Conservation (phyloP, 306 rosid genomes). For the Cucurbita argyrosperma region DNA sequence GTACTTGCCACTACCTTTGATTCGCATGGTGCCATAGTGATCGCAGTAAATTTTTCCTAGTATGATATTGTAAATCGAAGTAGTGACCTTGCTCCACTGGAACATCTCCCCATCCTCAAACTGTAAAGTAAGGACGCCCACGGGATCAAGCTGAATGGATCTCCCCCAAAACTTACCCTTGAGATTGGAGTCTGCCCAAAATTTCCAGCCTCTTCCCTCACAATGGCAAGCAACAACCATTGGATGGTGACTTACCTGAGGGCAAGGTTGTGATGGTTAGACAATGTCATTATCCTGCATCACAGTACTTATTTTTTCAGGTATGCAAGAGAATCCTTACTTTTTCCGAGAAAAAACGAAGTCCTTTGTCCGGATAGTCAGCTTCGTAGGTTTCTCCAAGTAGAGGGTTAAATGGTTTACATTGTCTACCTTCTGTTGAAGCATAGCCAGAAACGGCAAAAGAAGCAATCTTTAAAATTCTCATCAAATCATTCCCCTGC, state of each 20-base stretch:
- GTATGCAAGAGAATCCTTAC: constrained; percentile 20
- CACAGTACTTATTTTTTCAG: background rate
- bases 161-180: constrained; percentile 99
- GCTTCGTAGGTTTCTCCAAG: constrained; percentile 98
- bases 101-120: constrained; percentile 83
- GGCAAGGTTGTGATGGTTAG: constrained; percentile 27
- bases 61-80: constrained; percentile 92
- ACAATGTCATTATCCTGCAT: background rate
- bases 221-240: constrained; percentile 97
- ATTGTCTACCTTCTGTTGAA: constrained; percentile 93
- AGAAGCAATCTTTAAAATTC: constrained; percentile 79
- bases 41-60: constrained; percentile 92
- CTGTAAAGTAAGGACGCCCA: constrained; percentile 83
- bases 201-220: constrained; percentile 85
- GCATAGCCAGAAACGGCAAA: constrained; percentile 98
- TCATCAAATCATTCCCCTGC: constrained; percentile 97
- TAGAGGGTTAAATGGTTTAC: constrained; percentile 97
- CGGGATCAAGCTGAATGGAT: constrained; percentile 93
- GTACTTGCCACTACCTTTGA: constrained; percentile 81
- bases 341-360: constrained; percentile 82
- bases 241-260: constrained; percentile 98
- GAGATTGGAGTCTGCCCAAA: constrained; percentile 96
- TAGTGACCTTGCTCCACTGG: constrained; percentile 98
- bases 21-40: constrained; percentile 96
- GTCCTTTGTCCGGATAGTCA: constrained; percentile 96